A percentile compares a stretch with the other conserved stretches of the same genome.
Conservation (phyloP, 1,139 yeast species). For the Wickerhamomyces sp. region DNA sequence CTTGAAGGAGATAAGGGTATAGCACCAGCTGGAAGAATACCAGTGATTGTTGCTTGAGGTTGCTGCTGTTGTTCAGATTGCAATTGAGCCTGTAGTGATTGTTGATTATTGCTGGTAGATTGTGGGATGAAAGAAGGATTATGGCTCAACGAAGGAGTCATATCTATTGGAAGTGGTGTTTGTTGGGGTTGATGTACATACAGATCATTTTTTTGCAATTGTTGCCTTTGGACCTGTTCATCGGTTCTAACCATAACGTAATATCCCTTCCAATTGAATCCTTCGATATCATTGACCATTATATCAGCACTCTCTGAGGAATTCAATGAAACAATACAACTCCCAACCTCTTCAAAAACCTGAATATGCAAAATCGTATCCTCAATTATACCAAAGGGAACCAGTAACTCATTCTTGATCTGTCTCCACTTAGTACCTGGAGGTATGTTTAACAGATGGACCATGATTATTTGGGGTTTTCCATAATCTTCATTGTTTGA, state of each 20-base stretch:
- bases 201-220: neutral
- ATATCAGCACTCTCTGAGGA: constrained; percentile 4
- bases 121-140: neutral
- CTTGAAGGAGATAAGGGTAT: neutral
- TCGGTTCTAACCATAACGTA: constrained; percentile 4
- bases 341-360: constrained; percentile 3
- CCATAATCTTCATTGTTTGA: neutral
- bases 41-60: neutral
- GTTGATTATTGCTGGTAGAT: too few relatives aligned
- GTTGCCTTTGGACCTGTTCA: constrained; percentile 2
- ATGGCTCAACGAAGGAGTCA: neutral
- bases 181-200: neutral
- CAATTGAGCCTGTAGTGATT: too few relatives aligned
- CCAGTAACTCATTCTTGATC: constrained; percentile 11
- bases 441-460: constrained; percentile 18
- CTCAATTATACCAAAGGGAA: constrained; percentile 15
- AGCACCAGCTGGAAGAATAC: neutral
- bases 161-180: neutral
- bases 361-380: constrained; percentile 18
- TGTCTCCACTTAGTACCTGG: constrained; percentile 17
- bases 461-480: constrained; percentile 1
- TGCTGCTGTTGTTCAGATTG: neutral
- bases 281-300: constrained; percentile 11
- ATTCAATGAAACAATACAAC: constrained; percentile 10
- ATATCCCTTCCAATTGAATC: constrained; percentile 11